Conservation (phyloP, 768 basidiomycete species). For the Kwoniella mangroviensis region DNA sequence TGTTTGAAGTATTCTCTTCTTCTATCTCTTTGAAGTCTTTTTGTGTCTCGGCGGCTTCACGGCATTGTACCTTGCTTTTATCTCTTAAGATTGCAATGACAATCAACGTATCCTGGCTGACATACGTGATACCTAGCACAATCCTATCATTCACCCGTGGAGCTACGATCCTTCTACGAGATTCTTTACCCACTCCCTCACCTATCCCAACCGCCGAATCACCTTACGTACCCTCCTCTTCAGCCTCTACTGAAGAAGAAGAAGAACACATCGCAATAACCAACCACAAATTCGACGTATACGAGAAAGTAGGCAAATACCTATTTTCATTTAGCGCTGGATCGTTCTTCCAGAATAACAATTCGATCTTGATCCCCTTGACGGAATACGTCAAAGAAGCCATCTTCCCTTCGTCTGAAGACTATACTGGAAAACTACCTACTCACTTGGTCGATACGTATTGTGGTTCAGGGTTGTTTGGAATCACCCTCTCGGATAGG, state of each 20-base stretch:
- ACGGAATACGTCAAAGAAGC: constrained; percentile 76
- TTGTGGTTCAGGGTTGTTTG: constrained; percentile 62
- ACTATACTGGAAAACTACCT: constrained; percentile 28
- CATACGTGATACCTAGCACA: too few relatives aligned
- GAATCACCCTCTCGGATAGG: constrained; percentile 66
- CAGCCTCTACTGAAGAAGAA: neutral
- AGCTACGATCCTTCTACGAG: constrained; percentile 86
- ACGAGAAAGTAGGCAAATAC: constrained; percentile 79
- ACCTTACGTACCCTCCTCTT: constrained; percentile 32
- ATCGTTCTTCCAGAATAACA: constrained; percentile 99
- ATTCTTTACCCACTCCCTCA: constrained; percentile 64
- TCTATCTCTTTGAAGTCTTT: too few relatives aligned
- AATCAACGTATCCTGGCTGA: too few relatives aligned
- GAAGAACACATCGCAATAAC: constrained; percentile 75
- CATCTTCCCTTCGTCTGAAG: constrained; percentile 38
- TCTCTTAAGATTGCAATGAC: too few relatives aligned
- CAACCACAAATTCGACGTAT: constrained; percentile 76
- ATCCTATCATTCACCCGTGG: constrained; percentile 81
- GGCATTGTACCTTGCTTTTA: too few relatives aligned
- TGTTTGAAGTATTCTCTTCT: too few relatives aligned
- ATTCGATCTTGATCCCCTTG: constrained; percentile 81
- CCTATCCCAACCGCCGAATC: constrained; percentile 27
- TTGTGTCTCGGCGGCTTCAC: too few relatives aligned
- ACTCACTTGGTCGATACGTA: constrained; percentile 95
- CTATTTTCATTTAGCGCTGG: constrained; percentile 68